Evolutionary conservation across 345 rosid species (phyloP), one percentile per base, ranked within the genome.

Genomic region (Populus nigra): DNA sequence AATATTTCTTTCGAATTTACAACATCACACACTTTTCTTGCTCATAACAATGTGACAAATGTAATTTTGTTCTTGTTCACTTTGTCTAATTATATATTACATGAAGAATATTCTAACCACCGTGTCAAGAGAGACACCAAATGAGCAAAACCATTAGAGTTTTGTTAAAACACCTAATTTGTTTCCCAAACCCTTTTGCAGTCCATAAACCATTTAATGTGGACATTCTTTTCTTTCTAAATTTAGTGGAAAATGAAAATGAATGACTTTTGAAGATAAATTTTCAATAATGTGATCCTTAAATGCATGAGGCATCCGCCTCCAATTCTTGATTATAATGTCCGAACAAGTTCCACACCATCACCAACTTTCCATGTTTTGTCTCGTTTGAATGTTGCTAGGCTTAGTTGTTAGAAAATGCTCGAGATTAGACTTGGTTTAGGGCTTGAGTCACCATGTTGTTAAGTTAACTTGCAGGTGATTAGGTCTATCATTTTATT

Each of bases 41-140:
- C 6, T 47, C 16, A 13, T 1, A 47, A 47, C 5, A 47, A 47
- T 33, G 23, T 5, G 6, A 57, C 16, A 69, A 23, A 41, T 27
- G 23, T 62, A 70, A 31, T 25, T 15, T 71, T 62, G 31, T 71
- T 31, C 22, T n/a, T 61, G 75, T 71, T 77, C 12, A 35, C 65
- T 65, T 41, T 49, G 50, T 71, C 41, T 63, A 71, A 62, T 33
- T 61, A 22, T 33, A 63, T 18, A 63, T 5, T 17, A 8, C 38
- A 57, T 17, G n/a, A 33, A 76, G 36, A 68, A 45, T 45, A 45
- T 68, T 68, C 78, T 76, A 68, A 45, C 80, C 57, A 29, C 63
- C 35, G 17, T 36, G 50, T 67, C 29, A 18, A n/a, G 18, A 43
- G 41, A 43, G 41, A 41, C 45, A 11, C 45, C 45, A 41, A 9